These are phyloP conservation scores for Colletotrichum melonis DNA, from an alignment of 2,329 filamentous ascomycete genomes.

Conservation along the genomic window DNA sequence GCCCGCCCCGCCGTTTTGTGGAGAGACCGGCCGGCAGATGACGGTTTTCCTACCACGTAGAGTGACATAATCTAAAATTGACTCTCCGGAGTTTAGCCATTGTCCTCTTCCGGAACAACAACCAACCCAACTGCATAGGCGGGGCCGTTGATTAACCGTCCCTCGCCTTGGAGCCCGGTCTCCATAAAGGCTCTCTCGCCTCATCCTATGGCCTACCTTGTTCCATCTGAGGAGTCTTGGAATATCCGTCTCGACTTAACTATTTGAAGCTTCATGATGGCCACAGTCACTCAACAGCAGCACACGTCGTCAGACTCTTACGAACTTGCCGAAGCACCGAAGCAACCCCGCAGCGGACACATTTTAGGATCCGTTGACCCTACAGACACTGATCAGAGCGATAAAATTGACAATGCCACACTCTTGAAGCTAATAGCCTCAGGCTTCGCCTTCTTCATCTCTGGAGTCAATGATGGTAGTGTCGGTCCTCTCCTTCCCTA, in stretches of 20 bases:
- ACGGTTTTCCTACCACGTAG: too few species aligned
- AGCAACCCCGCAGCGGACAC: neutral
- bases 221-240: neutral
- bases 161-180: neutral
- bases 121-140: neutral
- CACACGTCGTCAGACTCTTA: neutral
- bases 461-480: conserved; percentile 73
- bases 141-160: neutral
- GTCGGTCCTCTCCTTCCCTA: conserved; percentile 73
- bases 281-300: conserved; percentile 15
- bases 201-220: neutral
- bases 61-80: neutral
- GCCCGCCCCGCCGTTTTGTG: neutral
- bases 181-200: neutral
- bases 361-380: neutral
- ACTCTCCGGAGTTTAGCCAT: neutral
- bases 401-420: conserved; percentile 38
- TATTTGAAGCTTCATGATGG: neutral
- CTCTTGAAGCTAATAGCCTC: conserved; percentile 64
- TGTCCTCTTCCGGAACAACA: neutral
- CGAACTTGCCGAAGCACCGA: conserved; percentile 3
- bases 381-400: neutral
- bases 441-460: conserved; percentile 73
- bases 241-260: neutral
- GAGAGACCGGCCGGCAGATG: neutral